Evolutionary conservation across 2,329 filamentous ascomycete genomes (phyloP).

Genomic region (Akanthomyces dipterigenus): DNA sequence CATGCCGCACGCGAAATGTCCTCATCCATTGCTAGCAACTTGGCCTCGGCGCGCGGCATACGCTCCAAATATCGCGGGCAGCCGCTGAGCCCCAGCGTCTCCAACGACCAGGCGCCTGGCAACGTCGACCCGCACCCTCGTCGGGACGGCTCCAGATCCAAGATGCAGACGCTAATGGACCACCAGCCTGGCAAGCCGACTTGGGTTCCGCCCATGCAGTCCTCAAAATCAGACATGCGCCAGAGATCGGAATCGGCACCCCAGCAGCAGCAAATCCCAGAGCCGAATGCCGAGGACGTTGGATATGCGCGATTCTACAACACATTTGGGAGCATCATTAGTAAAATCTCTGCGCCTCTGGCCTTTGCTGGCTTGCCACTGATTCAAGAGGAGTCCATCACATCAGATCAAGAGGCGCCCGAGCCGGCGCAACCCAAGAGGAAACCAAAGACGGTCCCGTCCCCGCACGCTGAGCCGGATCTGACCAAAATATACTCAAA

Average conservation of each 20-base stretch:
- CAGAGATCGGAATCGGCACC: constrained; percentile 21
- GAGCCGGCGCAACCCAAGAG: constrained; percentile 32
- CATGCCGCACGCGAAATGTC: constrained; percentile 61
- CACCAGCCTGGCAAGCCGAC: constrained; percentile 44
- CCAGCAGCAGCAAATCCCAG: constrained; percentile 20
- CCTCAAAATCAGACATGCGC: constrained; percentile 20
- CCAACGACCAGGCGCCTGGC: constrained; percentile 65
- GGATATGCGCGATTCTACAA: constrained; percentile 88
- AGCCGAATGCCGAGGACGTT: constrained; percentile 50
- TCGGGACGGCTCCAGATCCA: constrained; percentile 41
- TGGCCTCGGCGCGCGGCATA: constrained; percentile 81
- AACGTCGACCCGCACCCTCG: constrained; percentile 55
- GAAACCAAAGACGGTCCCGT: constrained; percentile 28
- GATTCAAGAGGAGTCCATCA: constrained; percentile 41
- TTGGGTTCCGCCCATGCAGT: constrained; percentile 39
- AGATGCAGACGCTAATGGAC: constrained; percentile 52
- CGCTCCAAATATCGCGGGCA: constrained; percentile 56
- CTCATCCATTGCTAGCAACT: constrained; percentile 81
- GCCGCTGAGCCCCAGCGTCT: constrained; percentile 65
- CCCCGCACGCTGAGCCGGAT: constrained; percentile 56
- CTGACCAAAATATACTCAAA: constrained; percentile 77
- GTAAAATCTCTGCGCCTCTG: constrained; percentile 79
- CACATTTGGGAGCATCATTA: constrained; percentile 83
- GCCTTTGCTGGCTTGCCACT: constrained; percentile 90
- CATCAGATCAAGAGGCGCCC: constrained; percentile 25